Percentiles rank a stretch among this genome's conserved stretches.
These are phyloP conservation scores for Ambrosiella xylebori DNA, from an alignment of 2,329 filamentous ascomycete species.

Conservation along the genomic window DNA sequence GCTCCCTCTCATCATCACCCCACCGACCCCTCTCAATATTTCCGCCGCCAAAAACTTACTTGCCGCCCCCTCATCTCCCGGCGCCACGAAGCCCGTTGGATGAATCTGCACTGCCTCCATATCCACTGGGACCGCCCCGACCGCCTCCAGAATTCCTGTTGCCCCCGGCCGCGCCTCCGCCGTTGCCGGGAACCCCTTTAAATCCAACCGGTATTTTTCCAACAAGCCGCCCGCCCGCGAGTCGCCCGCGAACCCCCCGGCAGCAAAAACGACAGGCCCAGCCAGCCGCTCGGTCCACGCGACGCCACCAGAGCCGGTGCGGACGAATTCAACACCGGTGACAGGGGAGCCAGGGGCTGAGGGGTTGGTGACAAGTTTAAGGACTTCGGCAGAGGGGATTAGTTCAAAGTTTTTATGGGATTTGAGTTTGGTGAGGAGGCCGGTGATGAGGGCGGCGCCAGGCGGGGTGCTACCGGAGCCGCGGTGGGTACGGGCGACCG, in stretches of 20 bases:
- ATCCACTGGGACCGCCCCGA: slow-evolving; percentile 28
- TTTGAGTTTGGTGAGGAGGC: slow-evolving; percentile 34
- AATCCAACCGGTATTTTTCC: slow-evolving; percentile 38
- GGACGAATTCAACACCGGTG: slow-evolving; percentile 33
- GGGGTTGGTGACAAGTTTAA: slow-evolving; percentile 25
- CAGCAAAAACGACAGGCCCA: slow-evolving; percentile 42
- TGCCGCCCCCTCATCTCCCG: slow-evolving; percentile 24
- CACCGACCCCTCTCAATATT: slow-evolving; percentile 44
- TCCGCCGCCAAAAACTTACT: slow-evolving; percentile 49
- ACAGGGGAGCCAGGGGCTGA: slow-evolving; percentile 19
- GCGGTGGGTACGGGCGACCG: slow-evolving; percentile 37
- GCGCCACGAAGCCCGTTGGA: slow-evolving; percentile 46
- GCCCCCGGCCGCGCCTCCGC: slow-evolving; percentile 41
- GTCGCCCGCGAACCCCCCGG: slow-evolving; percentile 47
- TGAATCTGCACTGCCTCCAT: slow-evolving; percentile 46
- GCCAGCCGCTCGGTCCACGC: slow-evolving; percentile 21
- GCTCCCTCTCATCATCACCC: slow-evolving; percentile 34
- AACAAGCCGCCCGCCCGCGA: slow-evolving; percentile 34
- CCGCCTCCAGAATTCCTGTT: slow-evolving; percentile 26
- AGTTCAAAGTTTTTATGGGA: slow-evolving; percentile 33
- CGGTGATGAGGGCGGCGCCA: slow-evolving; percentile 38
- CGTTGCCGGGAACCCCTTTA: slow-evolving; percentile 42
- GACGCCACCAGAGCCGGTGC: slow-evolving; percentile 17
- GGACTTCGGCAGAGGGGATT: slow-evolving; percentile 34
- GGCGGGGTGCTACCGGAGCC: slow-evolving; percentile 38